A percentile compares a stretch with the other conserved stretches of the same genome.
phyloP scores from a whole-genome alignment of 2,329 filamentous ascomycete species.

The Botrytis deweyae region DNA sequence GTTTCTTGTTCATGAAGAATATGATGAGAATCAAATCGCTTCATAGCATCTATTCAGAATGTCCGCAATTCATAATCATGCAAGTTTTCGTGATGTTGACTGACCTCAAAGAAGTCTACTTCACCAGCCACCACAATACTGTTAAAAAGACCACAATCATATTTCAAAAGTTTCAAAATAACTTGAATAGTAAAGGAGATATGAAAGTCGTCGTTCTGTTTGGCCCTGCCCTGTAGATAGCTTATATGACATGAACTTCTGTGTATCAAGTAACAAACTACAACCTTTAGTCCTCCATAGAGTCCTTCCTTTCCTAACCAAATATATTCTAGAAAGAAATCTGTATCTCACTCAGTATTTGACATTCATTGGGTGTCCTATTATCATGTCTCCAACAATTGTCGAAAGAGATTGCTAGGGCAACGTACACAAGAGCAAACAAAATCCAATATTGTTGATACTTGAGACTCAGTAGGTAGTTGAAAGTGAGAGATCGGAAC shows the following conservation, averaged over 20 bases:
- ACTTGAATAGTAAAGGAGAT: accelerated
- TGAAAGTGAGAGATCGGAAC: neutral
- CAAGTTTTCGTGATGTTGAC: neutral
- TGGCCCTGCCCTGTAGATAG: neutral
- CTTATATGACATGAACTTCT: neutral
- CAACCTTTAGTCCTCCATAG: neutral
- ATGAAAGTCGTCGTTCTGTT: accelerated
- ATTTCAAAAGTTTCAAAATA: neutral
- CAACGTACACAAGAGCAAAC: neutral
- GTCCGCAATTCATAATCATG: neutral
- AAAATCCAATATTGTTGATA: neutral
- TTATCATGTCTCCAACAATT: neutral
- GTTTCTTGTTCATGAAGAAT: neutral
- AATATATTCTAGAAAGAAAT: neutral
- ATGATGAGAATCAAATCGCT: neutral
- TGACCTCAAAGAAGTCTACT: neutral
- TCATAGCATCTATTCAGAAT: neutral
- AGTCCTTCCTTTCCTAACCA: accelerated
- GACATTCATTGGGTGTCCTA: neutral
- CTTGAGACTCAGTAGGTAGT: neutral
- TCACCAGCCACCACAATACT: accelerated
- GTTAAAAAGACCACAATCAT: neutral
- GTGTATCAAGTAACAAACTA: neutral
- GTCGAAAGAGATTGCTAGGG: neutral
- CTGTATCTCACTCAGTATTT: neutral